A percentile compares a stretch with the other conserved stretches of the same genome.
Evolutionary conservation across 495 filamentous ascomycete species (phyloP).

Genomic region (Beverwykella pulmonaria): DNA sequence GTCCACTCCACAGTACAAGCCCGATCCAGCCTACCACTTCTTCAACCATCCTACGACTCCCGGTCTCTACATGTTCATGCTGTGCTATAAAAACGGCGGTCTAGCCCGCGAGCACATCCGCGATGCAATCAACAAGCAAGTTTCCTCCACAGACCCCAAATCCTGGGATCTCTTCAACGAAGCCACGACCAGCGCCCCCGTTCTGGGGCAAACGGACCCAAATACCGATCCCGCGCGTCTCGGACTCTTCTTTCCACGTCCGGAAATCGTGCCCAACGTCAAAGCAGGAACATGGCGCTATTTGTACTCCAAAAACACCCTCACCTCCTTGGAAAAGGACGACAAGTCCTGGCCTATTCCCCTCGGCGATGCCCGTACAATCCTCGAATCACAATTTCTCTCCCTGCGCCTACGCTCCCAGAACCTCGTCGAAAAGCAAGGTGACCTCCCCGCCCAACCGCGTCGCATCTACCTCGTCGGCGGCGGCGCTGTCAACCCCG

Average conservation of each 20-base stretch:
- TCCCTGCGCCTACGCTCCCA: constrained; percentile 83
- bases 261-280: constrained; percentile 94
- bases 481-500: constrained; percentile 82
- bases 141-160: constrained; percentile 49
- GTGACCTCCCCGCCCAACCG: constrained; percentile 76
- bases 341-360: constrained; percentile 56
- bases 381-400: constrained; percentile 91
- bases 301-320: constrained; percentile 53
- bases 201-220: constrained; percentile 60
- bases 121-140: constrained; percentile 63
- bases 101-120: constrained; percentile 88
- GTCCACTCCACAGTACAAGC: constrained; percentile 86
- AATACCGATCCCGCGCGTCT: constrained; percentile 68
- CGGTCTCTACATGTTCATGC: constrained; percentile 82
- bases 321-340: constrained; percentile 32
- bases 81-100: constrained; percentile 98
- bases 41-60: constrained; percentile 52
- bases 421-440: constrained; percentile 62
- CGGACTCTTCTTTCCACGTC: constrained; percentile 89
- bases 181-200: constrained; percentile 62
- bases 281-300: constrained; percentile 81
- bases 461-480: constrained; percentile 91
- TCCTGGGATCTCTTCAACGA: constrained; percentile 80
- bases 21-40: constrained; percentile 69
- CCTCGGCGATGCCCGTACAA: constrained; percentile 75